Evolutionary conservation across 192 early-diverging fungal species (phyloP).

Genomic region (Podila verticillata): DNA sequence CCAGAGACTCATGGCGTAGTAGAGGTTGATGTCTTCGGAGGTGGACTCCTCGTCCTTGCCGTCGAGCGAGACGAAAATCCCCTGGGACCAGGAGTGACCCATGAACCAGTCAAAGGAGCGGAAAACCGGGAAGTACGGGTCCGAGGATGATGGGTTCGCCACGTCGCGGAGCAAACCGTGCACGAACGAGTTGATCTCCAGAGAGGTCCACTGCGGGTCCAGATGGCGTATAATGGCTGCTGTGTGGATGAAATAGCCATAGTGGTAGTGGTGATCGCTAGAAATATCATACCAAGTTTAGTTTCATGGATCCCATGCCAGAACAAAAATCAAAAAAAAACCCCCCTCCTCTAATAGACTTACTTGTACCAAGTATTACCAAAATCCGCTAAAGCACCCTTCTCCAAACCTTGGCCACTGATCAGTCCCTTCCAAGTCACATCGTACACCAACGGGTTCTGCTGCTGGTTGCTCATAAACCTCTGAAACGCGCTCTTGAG

Average conservation of each 20-base stretch:
- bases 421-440: constrained; percentile 34
- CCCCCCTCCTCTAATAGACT: constrained; percentile 14
- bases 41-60: constrained; percentile 52
- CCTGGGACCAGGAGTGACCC: constrained; percentile 53
- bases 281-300: background rate
- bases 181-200: constrained; percentile 8
- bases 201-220: constrained; percentile 24
- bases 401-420: constrained; percentile 23
- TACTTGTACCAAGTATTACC: constrained; percentile 55
- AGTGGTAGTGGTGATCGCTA: constrained; percentile 53
- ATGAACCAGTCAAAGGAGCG: constrained; percentile 49
- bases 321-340: background rate
- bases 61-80: constrained; percentile 38
- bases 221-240: constrained; percentile 43
- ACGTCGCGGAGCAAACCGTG: constrained; percentile 34
- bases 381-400: constrained; percentile 37
- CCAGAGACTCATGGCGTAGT: constrained; percentile 49
- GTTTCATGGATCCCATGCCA: too few species aligned
- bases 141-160: constrained; percentile 26
- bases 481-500: constrained; percentile 24
- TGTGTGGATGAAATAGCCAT: constrained; percentile 48
- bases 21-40: constrained; percentile 45
- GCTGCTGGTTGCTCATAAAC: constrained; percentile 32
- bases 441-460: constrained; percentile 39
- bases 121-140: constrained; percentile 36